A percentile compares a stretch with the other conserved stretches of the same genome.
Evolutionary conservation across 208 protist species (phyloP).

Genomic region (Trypanosoma conorhini): DNA sequence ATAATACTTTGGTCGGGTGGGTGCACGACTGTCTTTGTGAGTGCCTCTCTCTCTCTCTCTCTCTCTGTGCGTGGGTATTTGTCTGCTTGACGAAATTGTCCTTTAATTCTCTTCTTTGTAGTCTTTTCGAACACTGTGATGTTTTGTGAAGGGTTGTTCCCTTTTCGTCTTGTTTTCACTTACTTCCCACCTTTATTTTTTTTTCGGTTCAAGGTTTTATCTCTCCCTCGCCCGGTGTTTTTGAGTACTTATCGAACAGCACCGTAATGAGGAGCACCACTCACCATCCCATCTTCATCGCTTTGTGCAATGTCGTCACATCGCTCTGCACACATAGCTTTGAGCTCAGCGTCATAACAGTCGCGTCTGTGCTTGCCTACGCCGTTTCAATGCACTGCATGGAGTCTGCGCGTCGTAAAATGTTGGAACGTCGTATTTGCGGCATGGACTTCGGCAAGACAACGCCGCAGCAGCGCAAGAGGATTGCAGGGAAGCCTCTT

Average conservation of each 20-base stretch:
- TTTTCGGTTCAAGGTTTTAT: constrained; percentile 1
- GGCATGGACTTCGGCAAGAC: constrained; percentile 97
- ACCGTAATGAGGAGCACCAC: background rate
- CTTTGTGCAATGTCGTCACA: constrained; percentile 18
- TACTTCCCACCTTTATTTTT: background rate
- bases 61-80: background rate
- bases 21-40: background rate
- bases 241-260: background rate
- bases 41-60: background rate
- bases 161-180: constrained; percentile 7
- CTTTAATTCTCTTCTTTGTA: background rate
- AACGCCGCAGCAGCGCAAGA: constrained; percentile 57
- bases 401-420: constrained; percentile 44
- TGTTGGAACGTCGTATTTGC: constrained; percentile 86
- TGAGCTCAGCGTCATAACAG: constrained; percentile 48
- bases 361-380: constrained; percentile 69
- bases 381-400: constrained; percentile 62
- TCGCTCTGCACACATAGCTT: constrained; percentile 40
- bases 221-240: background rate
- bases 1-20: no score
- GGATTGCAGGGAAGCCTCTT: constrained; percentile 43
- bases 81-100: background rate
- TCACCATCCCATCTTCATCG: background rate
- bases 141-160: background rate
- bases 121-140: background rate